Percentiles rank a stretch among this genome's conserved stretches.
Evolutionary conservation across 805 yeast species (phyloP).

Genomic region (Ogataea degrootiae): DNA sequence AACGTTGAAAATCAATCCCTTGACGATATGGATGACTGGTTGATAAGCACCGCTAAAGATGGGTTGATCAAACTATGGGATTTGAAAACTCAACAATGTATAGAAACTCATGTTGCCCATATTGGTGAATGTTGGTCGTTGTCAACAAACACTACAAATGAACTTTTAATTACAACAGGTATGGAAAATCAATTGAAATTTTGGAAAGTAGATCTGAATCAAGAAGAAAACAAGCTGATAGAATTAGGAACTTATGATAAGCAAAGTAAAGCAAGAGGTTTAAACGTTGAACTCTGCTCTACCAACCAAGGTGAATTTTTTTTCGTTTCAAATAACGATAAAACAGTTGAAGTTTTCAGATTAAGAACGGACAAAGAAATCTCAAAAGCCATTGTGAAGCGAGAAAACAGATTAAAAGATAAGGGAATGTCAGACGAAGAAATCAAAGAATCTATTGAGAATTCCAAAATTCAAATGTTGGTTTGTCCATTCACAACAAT

Average conservation of each 20-base stretch:
- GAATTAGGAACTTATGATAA: conserved; percentile 69
- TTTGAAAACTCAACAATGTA: conserved; percentile 77
- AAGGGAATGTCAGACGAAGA: conserved; percentile 64
- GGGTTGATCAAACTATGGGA: conserved; percentile 95
- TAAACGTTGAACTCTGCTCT: conserved; percentile 48
- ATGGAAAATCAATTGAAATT: conserved; percentile 77
- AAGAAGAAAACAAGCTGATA: conserved; percentile 44
- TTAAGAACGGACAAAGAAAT: conserved; percentile 73
- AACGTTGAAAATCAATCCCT: conserved; percentile 25
- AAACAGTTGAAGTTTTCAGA: conserved; percentile 75
- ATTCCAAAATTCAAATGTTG: conserved; percentile 47
- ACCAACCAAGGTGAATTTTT: conserved; percentile 44
- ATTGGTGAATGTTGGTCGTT: conserved; percentile 91
- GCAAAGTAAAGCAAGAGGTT: conserved; percentile 69
- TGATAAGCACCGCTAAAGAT: conserved; percentile 78
- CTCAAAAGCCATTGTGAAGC: conserved; percentile 66
- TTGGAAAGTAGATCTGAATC: conserved; percentile 65
- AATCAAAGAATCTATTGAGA: conserved; percentile 43
- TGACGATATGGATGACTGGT: conserved; percentile 65
- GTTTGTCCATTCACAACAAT: conserved; percentile 66
- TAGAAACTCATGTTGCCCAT: conserved; percentile 93
- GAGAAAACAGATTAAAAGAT: conserved; percentile 73
- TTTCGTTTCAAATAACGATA: conserved; percentile 73
- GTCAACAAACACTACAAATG: conserved; percentile 36
- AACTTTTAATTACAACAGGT: conserved; percentile 64